Evolutionary conservation across 805 yeast species (phyloP).

Genomic region (Lachancea mirantina): DNA sequence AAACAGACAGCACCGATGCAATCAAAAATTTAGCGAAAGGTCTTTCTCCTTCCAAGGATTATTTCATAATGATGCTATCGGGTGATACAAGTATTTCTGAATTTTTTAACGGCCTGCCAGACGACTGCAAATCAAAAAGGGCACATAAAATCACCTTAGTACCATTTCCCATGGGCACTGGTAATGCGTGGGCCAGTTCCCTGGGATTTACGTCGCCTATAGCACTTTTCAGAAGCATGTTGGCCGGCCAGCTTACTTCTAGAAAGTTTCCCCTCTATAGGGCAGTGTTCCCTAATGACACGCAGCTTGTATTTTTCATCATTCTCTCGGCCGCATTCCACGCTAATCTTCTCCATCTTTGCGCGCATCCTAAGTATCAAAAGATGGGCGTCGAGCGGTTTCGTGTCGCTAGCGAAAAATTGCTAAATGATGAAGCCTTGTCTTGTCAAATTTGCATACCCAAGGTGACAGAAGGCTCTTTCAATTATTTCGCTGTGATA

Average conservation of each 20-base stretch:
- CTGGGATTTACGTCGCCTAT: constrained; percentile 36
- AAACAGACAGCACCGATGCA: constrained; percentile 36
- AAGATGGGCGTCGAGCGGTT: constrained; percentile 62
- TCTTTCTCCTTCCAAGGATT: constrained; percentile 17
- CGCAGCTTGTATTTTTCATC: constrained; percentile 37
- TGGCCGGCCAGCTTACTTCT: constrained; percentile 15
- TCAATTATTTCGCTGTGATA: constrained; percentile 25
- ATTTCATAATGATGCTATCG: constrained; percentile 51
- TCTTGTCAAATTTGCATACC: constrained; percentile 12
- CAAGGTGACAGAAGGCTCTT: constrained; percentile 5
- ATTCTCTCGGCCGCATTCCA: constrained; percentile 84
- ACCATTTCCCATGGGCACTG: constrained; percentile 73
- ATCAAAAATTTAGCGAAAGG: constrained; percentile 35
- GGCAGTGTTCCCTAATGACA: constrained; percentile 27
- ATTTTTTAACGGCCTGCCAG: constrained; percentile 47
- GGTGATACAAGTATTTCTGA: constrained; percentile 87
- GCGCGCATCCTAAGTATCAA: constrained; percentile 63
- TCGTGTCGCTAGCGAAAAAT: constrained; percentile 53
- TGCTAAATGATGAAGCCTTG: constrained; percentile 37
- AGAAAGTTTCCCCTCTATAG: constrained; percentile 30
- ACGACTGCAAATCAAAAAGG: constrained; percentile 2
- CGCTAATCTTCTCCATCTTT: constrained; percentile 74
- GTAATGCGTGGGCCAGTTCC: constrained; percentile 72
- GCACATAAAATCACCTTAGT: constrained; percentile 15
- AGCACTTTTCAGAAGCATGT: constrained; percentile 32